Conservation (phyloP, 805 yeast species). For the Lipomyces anomalus region DNA sequence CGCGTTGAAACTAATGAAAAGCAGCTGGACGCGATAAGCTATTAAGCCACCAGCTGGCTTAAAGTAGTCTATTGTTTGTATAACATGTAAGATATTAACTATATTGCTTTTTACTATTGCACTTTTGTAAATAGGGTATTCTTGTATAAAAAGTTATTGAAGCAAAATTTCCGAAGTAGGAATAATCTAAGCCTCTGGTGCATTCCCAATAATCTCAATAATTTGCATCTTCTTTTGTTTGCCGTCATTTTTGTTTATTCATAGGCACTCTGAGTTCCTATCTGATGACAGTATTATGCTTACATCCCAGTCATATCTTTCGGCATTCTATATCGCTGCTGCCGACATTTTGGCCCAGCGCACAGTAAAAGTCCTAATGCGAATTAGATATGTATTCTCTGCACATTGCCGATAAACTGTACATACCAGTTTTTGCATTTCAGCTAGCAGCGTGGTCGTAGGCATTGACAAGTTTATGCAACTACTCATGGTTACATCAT, state of each 20-base stretch:
- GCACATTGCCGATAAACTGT: not conserved
- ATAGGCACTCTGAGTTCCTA: too few relatives aligned
- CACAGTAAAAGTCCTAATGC: slow-evolving; percentile 13
- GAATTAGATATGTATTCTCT: not conserved
- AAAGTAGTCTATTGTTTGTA: not conserved
- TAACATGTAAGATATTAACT: not conserved
- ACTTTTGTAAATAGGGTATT: not conserved
- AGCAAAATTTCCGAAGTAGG: too few relatives aligned
- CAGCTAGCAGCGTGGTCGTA: slow-evolving; percentile 12
- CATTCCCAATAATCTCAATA: too few relatives aligned
- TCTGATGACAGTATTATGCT: too few relatives aligned
- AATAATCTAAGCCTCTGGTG: too few relatives aligned
- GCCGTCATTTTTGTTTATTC: slow-evolving; percentile 1
- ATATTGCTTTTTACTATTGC: not conserved
- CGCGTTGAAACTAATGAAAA: slow-evolving; percentile 16
- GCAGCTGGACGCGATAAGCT: slow-evolving; percentile 16
- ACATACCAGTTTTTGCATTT: slow-evolving; percentile 18
- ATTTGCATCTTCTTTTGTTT: slow-evolving; percentile 2
- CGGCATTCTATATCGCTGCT: slow-evolving; percentile 18
- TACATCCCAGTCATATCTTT: too few relatives aligned
- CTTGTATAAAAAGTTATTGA: too few relatives aligned
- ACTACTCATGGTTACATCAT: not conserved
- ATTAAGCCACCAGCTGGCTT: slow-evolving; percentile 3
- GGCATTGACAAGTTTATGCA: slow-evolving; percentile 14
- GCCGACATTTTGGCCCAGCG: slow-evolving; percentile 12